Conservation (phyloP, 1,139 yeast genomes). For the Candida mesenterica region DNA sequence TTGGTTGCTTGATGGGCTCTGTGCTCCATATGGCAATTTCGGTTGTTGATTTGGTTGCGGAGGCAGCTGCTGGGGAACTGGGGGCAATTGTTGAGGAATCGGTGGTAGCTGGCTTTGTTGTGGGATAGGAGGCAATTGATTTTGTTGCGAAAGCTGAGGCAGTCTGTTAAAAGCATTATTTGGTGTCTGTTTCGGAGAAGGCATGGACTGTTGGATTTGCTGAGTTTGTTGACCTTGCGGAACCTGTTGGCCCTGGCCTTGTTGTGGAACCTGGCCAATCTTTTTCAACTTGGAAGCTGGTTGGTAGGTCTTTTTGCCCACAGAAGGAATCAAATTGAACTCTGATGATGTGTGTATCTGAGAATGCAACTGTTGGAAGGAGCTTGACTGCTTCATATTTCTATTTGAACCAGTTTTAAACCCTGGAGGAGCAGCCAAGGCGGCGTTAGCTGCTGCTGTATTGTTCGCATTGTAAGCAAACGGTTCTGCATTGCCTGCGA, state of each 20-base stretch:
- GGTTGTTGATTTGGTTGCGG: slow-evolving; percentile 1
- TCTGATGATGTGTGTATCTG: slow-evolving; percentile 41
- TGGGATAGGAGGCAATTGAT: neutral
- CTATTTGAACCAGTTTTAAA: slow-evolving; percentile 40
- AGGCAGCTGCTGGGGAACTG: slow-evolving; percentile 1
- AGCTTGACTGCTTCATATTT: slow-evolving; percentile 37
- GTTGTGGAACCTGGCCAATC: neutral
- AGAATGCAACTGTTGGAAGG: slow-evolving; percentile 43
- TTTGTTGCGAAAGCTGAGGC: slow-evolving; percentile 1
- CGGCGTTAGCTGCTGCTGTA: slow-evolving; percentile 14
- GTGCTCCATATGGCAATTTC: slow-evolving; percentile 2
- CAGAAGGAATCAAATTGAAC: slow-evolving; percentile 31
- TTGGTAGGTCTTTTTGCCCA: slow-evolving; percentile 29
- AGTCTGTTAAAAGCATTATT: neutral
- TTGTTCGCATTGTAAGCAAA: neutral
- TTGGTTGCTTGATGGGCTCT: neutral
- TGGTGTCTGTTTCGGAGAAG: neutral
- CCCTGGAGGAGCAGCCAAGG: slow-evolving; percentile 31
- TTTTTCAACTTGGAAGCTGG: slow-evolving; percentile 37
- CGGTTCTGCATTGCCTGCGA: neutral
- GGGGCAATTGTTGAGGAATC: slow-evolving; percentile 2
- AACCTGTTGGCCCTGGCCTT: neutral
- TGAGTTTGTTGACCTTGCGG: slow-evolving; percentile 1
- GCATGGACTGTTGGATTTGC: neutral
- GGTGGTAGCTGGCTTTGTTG: neutral